Conservation (phyloP, 2,329 filamentous ascomycete species). For the Cordyceps farinosa region DNA sequence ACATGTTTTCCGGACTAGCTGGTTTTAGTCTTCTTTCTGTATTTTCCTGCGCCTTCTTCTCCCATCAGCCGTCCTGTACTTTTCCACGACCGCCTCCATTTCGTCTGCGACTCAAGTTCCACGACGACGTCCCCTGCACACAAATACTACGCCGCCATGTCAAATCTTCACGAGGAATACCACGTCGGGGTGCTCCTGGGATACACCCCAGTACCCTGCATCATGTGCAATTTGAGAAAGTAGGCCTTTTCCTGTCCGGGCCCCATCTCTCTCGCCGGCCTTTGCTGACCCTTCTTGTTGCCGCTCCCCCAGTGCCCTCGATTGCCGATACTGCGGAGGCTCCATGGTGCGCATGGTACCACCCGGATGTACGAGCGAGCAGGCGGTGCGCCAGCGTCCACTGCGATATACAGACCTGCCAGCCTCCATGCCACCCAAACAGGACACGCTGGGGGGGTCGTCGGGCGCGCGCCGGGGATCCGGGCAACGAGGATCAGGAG, state of each 20-base stretch:
- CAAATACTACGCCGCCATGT: not conserved
- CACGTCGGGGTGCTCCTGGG: constrained; percentile 11
- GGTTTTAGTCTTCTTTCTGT: not conserved
- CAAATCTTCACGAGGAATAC: constrained; percentile 6
- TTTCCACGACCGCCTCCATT: not conserved
- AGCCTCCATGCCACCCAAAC: not conserved
- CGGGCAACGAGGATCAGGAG: not conserved
- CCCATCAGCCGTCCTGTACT: not conserved
- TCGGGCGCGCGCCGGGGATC: not conserved
- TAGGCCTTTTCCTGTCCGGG: not conserved
- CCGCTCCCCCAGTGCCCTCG: not conserved
- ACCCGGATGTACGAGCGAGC: constrained; percentile 15
- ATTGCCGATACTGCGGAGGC: constrained; percentile 12
- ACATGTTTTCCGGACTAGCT: not conserved
- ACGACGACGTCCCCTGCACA: not conserved
- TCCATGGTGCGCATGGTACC: constrained; percentile 17
- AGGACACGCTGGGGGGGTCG: not conserved
- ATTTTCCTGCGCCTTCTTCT: not conserved
- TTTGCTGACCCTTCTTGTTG: not conserved
- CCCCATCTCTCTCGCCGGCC: not conserved
- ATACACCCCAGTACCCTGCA: constrained; percentile 13
- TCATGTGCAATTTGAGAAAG: constrained; percentile 14
- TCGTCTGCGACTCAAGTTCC: not conserved
- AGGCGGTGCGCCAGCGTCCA: constrained; percentile 8
- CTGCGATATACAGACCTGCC: constrained; percentile 16